Base-by-base conservation (phyloP, 1,284 basidiomycete species). In the Ustilago curta region DNA sequence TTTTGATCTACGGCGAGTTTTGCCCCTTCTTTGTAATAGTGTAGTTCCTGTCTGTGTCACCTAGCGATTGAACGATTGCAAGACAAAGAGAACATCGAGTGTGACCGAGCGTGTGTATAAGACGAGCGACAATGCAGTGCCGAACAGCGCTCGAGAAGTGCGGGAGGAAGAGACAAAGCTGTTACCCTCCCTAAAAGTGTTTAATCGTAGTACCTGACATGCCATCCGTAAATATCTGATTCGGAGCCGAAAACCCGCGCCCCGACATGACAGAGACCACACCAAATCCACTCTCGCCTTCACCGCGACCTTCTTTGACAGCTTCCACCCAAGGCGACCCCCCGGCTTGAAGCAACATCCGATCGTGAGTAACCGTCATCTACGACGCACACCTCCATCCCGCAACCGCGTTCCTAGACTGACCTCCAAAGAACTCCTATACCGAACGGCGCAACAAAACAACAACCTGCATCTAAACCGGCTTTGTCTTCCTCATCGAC, bases 161-260 rank as follows among this genome's bases (percentile, higher is more conserved):
- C 2, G 8, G 5, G 43, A 27, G 11, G 2, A 45, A 37, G 35
- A 14, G 9, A 32, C 4, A 14, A 19, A 27, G 27, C 29, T 32
- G 9, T 8, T 7, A 48, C 7, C 3, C 18, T 8, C 6, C 12
- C 4, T 5, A 23, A 8, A 50, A 37, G 21, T 50, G 48, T 50
- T 50, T 19, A 32, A 50, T 50, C 48, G 31, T 2, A 3, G 2
- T 5, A 23, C 31, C 3, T 12, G 35, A 50, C 48, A 50, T 14
- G 35, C 8, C 37, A n/a, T 49, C 1, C 18, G 5, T 19, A 39
- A 37, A 42, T 29, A 6, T 16, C 3, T 9, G 32, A 19, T 21
- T 50, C 48, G 50, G 50, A 52, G 50, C 50, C 50, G 50, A 52
- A 52, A 25, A 29, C 37, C 12, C 19, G 2, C 39, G 27, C 45